These are phyloP conservation scores for Coemansia sp. DNA, from an alignment of 192 early-diverging fungal species.

Conservation along the genomic window DNA sequence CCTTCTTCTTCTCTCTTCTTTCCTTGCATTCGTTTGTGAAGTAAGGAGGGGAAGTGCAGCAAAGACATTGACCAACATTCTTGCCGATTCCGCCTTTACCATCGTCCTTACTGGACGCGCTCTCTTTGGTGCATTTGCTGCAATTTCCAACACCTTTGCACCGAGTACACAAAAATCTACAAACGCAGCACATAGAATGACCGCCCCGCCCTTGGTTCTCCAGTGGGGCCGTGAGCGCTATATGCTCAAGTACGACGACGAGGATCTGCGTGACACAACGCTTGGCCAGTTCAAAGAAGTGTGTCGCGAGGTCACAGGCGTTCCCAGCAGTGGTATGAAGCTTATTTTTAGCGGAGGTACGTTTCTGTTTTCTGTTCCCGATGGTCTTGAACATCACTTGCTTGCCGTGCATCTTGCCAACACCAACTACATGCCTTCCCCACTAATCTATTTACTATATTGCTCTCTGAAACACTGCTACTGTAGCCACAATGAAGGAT, in stretches of 20 bases:
- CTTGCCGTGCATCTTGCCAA: no score
- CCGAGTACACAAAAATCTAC: not conserved
- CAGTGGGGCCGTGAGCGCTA: constrained; percentile 55
- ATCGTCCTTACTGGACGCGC: constrained; percentile 45
- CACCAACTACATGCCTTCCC: no score
- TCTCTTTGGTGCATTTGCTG: constrained; percentile 11
- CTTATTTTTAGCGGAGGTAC: constrained; percentile 74
- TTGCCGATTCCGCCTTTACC: constrained; percentile 24
- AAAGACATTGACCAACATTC: constrained; percentile 22
- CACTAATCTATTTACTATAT: not conserved
- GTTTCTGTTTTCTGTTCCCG: constrained; percentile 4
- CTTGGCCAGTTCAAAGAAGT: constrained; percentile 74
- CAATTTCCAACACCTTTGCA: constrained; percentile 5
- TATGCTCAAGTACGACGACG: constrained; percentile 49
- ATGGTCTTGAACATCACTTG: not conserved
- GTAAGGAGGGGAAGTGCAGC: constrained; percentile 4
- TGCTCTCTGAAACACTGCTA: not conserved
- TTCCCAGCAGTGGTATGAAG: constrained; percentile 75
- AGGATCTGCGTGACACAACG: constrained; percentile 57
- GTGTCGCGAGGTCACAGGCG: constrained; percentile 70
- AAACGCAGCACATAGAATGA: constrained; percentile 31
- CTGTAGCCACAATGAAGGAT: constrained; percentile 72
- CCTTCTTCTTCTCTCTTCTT: not conserved
- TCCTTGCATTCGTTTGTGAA: not conserved
- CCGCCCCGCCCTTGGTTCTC: constrained; percentile 47